Evolutionary conservation across 2,329 filamentous ascomycete species (phyloP).

Genomic region (Fusarium vanettenii): DNA sequence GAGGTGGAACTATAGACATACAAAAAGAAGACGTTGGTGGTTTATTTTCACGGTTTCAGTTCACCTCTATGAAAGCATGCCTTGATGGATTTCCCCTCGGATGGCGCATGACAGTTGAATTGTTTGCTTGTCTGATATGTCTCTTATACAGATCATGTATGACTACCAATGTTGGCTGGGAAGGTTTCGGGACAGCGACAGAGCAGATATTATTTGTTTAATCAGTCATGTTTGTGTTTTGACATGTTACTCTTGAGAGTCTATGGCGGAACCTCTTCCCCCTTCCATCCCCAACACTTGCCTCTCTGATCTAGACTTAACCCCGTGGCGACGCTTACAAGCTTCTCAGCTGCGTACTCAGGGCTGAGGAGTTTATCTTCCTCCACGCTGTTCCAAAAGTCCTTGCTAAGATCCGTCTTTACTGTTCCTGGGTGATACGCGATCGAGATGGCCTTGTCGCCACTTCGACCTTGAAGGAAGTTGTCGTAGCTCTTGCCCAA

Average conservation of each 20-base stretch:
- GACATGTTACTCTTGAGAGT: not conserved
- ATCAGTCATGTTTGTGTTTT: conserved; percentile 13
- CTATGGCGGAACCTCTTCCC: conserved; percentile 59
- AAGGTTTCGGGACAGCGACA: conserved; percentile 27
- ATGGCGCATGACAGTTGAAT: not conserved
- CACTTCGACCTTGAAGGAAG: conserved; percentile 67
- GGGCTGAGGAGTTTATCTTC: conserved; percentile 73
- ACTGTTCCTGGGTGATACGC: conserved; percentile 85
- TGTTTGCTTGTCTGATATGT: conserved; percentile 4
- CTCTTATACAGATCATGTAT: conserved; percentile 22
- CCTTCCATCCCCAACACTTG: conserved; percentile 77
- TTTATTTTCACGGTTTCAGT: conserved; percentile 4
- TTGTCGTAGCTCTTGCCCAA: conserved; percentile 78
- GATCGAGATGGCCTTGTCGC: conserved; percentile 73
- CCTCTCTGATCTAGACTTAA: conserved; percentile 66
- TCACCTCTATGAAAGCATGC: conserved; percentile 6
- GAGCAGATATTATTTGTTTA: conserved; percentile 38
- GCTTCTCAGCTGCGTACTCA: conserved; percentile 72
- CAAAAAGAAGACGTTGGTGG: not conserved
- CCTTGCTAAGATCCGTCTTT: conserved; percentile 76
- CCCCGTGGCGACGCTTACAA: conserved; percentile 69
- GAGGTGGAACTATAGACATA: conserved; percentile 67
- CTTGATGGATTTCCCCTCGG: conserved; percentile 3
- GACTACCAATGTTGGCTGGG: conserved; percentile 20
- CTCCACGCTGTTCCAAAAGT: conserved; percentile 76